phyloP scores from a whole-genome alignment of 176 grass and related monocot species.

The Paspalum notatum region DNA sequence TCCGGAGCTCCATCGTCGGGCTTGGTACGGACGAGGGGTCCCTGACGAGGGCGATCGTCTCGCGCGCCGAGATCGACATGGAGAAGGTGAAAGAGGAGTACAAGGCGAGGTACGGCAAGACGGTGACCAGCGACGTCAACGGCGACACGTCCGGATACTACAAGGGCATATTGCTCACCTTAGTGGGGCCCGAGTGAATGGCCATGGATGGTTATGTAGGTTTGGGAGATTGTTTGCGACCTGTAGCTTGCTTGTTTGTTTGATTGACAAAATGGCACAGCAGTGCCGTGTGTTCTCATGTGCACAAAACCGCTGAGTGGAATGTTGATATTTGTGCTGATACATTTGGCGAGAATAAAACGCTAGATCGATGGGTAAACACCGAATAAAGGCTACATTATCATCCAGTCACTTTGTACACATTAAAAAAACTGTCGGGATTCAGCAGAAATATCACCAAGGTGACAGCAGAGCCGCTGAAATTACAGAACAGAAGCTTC shows the following conservation, averaged over 20 bases:
- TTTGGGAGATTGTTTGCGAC: not conserved
- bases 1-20: slow-evolving; percentile 69
- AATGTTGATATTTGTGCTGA: not conserved
- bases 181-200: slow-evolving; percentile 61
- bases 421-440: not conserved
- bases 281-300: not conserved
- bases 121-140: slow-evolving; percentile 57
- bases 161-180: slow-evolving; percentile 64
- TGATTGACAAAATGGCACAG: not conserved
- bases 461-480: not conserved
- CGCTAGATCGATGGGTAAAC: not conserved
- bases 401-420: slow-evolving; percentile 32
- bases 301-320: slow-evolving; percentile 21
- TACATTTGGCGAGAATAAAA: slow-evolving; percentile 35
- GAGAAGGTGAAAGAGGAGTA: slow-evolving; percentile 82
- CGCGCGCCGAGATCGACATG: slow-evolving; percentile 78
- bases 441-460: slow-evolving; percentile 3
- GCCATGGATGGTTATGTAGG: not conserved
- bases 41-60: slow-evolving; percentile 72
- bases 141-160: slow-evolving; percentile 76
- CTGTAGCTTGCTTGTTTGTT: not conserved
- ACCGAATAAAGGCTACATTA: not conserved
- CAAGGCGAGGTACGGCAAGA: slow-evolving; percentile 57
- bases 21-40: slow-evolving; percentile 76
- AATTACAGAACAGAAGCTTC: not conserved